These are phyloP conservation scores for Penicillium egyptiacum DNA, from an alignment of 495 filamentous ascomycete species.

Conservation along the genomic window DNA sequence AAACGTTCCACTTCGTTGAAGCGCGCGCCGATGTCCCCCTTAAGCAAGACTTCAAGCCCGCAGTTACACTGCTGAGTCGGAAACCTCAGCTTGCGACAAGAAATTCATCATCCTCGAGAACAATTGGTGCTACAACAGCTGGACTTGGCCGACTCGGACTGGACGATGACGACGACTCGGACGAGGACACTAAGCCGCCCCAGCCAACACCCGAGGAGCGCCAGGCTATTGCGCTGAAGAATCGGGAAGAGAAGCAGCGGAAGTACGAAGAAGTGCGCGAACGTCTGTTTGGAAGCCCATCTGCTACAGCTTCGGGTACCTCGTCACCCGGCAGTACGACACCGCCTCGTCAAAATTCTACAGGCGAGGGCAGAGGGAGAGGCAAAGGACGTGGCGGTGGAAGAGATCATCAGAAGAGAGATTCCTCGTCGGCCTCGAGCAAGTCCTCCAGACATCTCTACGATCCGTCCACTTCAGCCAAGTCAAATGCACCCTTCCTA, in stretches of 20 bases:
- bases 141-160: conserved; percentile 57
- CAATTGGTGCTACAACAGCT: conserved; percentile 51
- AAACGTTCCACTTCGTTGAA: conserved; percentile 72
- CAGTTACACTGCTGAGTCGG: conserved; percentile 79
- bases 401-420: conserved; percentile 43
- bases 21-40: conserved; percentile 65
- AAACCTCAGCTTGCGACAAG: conserved; percentile 59
- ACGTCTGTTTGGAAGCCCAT: conserved; percentile 71
- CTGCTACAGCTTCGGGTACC: conserved; percentile 46
- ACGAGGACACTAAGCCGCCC: conserved; percentile 59
- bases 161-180: conserved; percentile 62
- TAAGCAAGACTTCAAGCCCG: conserved; percentile 77
- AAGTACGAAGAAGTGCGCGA: conserved; percentile 84
- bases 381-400: conserved; percentile 42
- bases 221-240: conserved; percentile 66
- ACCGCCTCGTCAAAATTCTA: conserved; percentile 52
- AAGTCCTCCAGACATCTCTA: conserved; percentile 58
- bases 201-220: conserved; percentile 70
- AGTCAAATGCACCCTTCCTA: conserved; percentile 53
- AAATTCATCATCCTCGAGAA: conserved; percentile 24
- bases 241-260: conserved; percentile 83
- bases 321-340: conserved; percentile 63
- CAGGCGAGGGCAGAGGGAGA: conserved; percentile 38
- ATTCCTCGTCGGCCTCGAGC: conserved; percentile 47
- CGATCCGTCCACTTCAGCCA: conserved; percentile 69